Evolutionary conservation across 345 rosid species (phyloP), one percentile per base, ranked within the genome.

Genomic region (Microcos paniculata): DNA sequence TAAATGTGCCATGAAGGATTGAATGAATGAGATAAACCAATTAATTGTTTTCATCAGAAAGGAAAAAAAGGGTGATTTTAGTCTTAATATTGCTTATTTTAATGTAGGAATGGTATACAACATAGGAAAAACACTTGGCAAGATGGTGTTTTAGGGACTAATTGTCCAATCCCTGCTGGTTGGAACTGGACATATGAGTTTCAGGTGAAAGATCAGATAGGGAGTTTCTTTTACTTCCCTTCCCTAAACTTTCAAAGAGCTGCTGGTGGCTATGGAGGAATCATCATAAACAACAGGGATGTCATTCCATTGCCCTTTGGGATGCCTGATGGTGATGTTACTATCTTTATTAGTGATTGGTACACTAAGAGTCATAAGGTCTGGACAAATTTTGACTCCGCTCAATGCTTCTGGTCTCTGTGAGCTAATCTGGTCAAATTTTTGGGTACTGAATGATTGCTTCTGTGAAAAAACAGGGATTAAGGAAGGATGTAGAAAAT

Each of bases 121-220:
- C 90, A 87, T 40, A 83, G 97, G 82, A 90, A 89, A 81, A 91
- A 92, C 78, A 90, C 94, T 74, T 91, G 98, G 98, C 94, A 92
- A 82, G 97, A 94, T 70, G 97, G 97, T 65, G 97, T 92, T 69
- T 80, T 78, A 31, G 98, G 97, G 72, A 89, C 98, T 42, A 94
- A 90, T 84, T 92, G 98, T 75, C 96, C 96, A 9, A 92, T 94
- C 48, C 93, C 88, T 70, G 82, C 94, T 35, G 94, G 97, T 67
- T 84, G 90, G 89, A 94, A 90, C 74, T 92, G 96, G 94, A 94
- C 96, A 42, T 94, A 88, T 46, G 84, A 88, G 78, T 90, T 94
- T 79, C 97, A 91, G 83, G 89, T 87, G 69, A 92, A 94, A 81
- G 97, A 92, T 72, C 98, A 94, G 79, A 92, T 94, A 68, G 98